Base-by-base conservation (phyloP, 176 grass and related monocot species). In the Musa beccarii region DNA sequence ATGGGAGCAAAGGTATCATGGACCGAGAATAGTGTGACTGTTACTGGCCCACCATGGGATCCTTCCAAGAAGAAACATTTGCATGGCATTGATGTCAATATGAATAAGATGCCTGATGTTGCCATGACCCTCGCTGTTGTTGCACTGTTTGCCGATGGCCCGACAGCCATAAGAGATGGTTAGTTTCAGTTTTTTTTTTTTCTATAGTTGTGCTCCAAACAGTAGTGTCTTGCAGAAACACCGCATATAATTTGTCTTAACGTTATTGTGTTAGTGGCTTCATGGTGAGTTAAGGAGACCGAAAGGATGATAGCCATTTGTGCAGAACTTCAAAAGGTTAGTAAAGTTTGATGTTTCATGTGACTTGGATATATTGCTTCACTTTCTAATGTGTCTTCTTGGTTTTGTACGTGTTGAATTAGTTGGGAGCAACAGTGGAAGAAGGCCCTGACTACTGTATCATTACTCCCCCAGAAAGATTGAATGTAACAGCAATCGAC, bases 31-130 rank as follows among this genome's bases (percentile, higher is more conserved):
- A 92, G 90, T 63, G 95, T 99, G 20, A 94, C 85, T 49, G 90
- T 94, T 69, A 99, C 90, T n/a, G 95, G 95, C 70, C 95, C 95
- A 71, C 86, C 86, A 0, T 86, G 88, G 61, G 50, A 87, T 71
- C 80, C 90, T 13, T 94, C 81, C 43, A 86, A 75, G 76, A 90
- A 78, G 74, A 93, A 89, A 81, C 88, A 97, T 76, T 81, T 99
- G 26, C 90, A 82, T 70, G 86, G 90, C 24, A 68, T 99, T 72
- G 95, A 99, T 88, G 95, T 99, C 10, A 94, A 99, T 81, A 99
- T 99, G 90, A 94, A 94, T 79, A 99, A 99, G 77, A 99, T 99
- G 95, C 90, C 95, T 24, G 95, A 99, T 86, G 95, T 94, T 5
- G 95, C 95, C 16, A 99, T 99, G 95, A 99, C 95, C 24, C 87